Evolutionary conservation across 1,284 basidiomycete species (phyloP), one percentile per base, ranked within the genome.

Genomic region (Exobasidium rhododendri): DNA sequence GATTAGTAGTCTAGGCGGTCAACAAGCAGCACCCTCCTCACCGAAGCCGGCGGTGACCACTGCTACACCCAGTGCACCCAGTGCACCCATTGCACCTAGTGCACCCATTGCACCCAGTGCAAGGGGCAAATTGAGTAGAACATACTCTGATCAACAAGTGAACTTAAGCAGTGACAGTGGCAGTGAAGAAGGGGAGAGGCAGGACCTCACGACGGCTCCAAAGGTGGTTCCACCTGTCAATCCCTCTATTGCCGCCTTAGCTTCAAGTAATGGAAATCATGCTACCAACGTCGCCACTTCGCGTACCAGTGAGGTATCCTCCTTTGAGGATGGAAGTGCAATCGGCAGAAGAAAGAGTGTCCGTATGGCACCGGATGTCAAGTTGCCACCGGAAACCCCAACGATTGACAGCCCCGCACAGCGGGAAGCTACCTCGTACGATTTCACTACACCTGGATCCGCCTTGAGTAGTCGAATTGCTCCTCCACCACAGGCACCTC

Each of bases 361-460:
- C n/a, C 66, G 76, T 17, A 68, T 78, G 64, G 74, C 74, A 22
- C 74, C 74, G 6, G 74, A 75, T 50, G 59, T 61, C 55, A 77
- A 77, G 68, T 64, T 74, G 1, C 67, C 72, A 14, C 69, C 74
- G 7, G 74, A 76, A 40, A 73, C 75, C 32, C 70, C 71, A 0
- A 65, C 66, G 11, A 61, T 59, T n/a, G 20, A 22, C 26, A 24
- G 20, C 4, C n/a, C 24, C 22, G 14, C 14, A 24, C 51, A 32
- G 40, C 5, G 11, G 17, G 32, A n/a, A 14, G 20, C 29, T 26
- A 40, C 22, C 11, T 40, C 43, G 11, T 53, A 57, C 32, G 40
- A 31, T 32, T 40, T 40, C 17, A 20, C 14, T 24, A 24, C 47
- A 24, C 26, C 47, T 24, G 60, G 60, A 2, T 28, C 55, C 10